Percentiles rank a stretch among this genome's conserved stretches.
Conservation (phyloP, 2,329 filamentous ascomycete genomes). For the Neodidymelliopsis sp. region DNA sequence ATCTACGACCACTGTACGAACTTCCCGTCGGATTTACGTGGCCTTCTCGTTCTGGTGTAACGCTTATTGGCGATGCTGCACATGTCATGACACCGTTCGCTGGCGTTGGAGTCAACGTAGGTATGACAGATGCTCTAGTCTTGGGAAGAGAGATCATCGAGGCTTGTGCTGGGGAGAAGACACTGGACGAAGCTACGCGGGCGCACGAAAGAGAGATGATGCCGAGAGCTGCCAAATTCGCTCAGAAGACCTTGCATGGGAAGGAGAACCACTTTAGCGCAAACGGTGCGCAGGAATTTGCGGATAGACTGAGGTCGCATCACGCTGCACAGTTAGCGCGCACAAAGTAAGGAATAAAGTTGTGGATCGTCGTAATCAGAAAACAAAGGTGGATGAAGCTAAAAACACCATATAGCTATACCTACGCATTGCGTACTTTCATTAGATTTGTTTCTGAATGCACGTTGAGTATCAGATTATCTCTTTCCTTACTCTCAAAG, state of each 20-base stretch:
- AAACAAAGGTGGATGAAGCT: too few relatives aligned
- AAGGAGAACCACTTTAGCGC: conserved; percentile 34
- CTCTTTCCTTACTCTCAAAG: too few relatives aligned
- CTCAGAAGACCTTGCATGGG: conserved; percentile 27
- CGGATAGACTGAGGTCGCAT: conserved; percentile 30
- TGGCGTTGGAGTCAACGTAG: conserved; percentile 67
- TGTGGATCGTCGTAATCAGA: too few relatives aligned
- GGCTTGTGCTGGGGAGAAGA: conserved; percentile 28
- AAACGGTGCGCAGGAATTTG: conserved; percentile 28
- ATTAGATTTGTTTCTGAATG: too few relatives aligned
- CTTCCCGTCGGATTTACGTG: conserved; percentile 62
- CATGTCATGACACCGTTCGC: conserved; percentile 67
- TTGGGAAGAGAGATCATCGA: conserved; percentile 49
- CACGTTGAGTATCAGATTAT: too few relatives aligned
- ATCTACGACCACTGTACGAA: conserved; percentile 55
- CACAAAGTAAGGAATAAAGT: neutral
- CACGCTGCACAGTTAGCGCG: neutral
- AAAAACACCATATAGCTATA: too few relatives aligned
- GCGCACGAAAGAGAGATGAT: conserved; percentile 40
- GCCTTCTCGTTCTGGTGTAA: conserved; percentile 58
- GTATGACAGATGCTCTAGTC: conserved; percentile 62
- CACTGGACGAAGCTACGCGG: conserved; percentile 25
- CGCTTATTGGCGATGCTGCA: conserved; percentile 66
- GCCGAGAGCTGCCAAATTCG: conserved; percentile 26
- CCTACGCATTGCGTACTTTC: too few relatives aligned